Conservation (phyloP, 2,329 filamentous ascomycete species). For the Monilinia vaccinii-corymbosi region DNA sequence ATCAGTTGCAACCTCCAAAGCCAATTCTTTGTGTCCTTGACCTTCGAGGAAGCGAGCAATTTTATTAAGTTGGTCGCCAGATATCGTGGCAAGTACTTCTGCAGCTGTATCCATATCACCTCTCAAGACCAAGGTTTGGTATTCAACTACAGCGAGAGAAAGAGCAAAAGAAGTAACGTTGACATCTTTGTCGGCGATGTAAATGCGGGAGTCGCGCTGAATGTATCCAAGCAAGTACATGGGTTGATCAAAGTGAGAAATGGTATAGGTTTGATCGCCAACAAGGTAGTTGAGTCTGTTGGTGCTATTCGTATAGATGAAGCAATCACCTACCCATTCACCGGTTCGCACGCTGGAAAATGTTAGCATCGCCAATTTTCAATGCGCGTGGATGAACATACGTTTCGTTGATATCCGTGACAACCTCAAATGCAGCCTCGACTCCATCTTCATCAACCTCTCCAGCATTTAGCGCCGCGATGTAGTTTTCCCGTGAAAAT, state of each 20-base stretch:
- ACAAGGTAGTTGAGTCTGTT: conserved; percentile 97
- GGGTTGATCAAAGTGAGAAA: conserved; percentile 91
- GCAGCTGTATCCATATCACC: conserved; percentile 87
- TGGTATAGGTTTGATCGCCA: conserved; percentile 94
- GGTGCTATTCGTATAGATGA: conserved; percentile 96
- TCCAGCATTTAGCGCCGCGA: conserved; percentile 72
- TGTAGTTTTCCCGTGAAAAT: conserved; percentile 81
- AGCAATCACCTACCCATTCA: conserved; percentile 97
- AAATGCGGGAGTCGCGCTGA: conserved; percentile 87
- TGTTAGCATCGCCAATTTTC: conserved; percentile 18
- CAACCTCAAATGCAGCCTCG: conserved; percentile 90
- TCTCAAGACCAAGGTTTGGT: conserved; percentile 90
- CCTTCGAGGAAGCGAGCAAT: conserved; percentile 96
- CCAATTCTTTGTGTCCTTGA: conserved; percentile 93
- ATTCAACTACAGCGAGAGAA: conserved; percentile 88
- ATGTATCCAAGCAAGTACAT: conserved; percentile 96
- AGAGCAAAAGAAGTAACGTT: conserved; percentile 82
- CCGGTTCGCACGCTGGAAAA: conserved; percentile 69
- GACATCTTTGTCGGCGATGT: conserved; percentile 93
- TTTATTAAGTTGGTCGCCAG: conserved; percentile 92
- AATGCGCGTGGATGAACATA: conserved; percentile 31
- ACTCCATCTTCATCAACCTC: conserved; percentile 79
- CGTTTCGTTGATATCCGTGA: conserved; percentile 91
- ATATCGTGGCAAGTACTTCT: conserved; percentile 75
- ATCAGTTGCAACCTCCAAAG: conserved; percentile 88